phyloP scores from a whole-genome alignment of 495 filamentous ascomycete species.

The Pseudoneurospora amorphoporcata region DNA sequence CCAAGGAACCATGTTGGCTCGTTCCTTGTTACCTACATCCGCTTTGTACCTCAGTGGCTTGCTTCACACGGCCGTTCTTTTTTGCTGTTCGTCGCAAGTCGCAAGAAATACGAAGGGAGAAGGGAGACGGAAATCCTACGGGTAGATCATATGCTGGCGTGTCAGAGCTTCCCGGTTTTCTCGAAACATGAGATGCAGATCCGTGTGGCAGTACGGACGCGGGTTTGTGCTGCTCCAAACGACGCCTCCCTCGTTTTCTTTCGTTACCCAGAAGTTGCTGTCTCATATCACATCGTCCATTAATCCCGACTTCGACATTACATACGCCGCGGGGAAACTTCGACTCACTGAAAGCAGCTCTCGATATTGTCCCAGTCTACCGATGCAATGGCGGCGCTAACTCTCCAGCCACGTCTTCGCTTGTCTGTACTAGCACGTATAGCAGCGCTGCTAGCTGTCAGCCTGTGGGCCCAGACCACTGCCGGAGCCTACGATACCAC shows the following conservation, averaged over 20 bases:
- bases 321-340: not conserved
- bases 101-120: not conserved
- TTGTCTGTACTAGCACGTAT: not conserved
- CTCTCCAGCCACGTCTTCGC: not conserved
- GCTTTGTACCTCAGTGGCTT: not conserved
- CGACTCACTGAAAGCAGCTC: not conserved
- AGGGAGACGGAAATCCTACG: not conserved
- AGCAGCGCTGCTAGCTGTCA: not conserved
- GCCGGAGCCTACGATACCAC: conserved; percentile 11
- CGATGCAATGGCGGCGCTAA: not conserved
- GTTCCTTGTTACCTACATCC: not conserved
- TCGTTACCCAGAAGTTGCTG: not conserved
- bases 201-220: not conserved
- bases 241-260: not conserved
- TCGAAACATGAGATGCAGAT: not conserved
- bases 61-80: not conserved
- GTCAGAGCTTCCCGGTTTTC: not conserved
- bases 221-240: not conserved
- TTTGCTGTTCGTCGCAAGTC: not conserved
- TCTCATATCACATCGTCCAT: not conserved
- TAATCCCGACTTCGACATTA: not conserved
- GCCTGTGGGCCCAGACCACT: conserved; percentile 8
- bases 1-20: not conserved
- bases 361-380: not conserved
- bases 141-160: not conserved